Conservation (phyloP, 306 rosid species). For the Acacia confusa region DNA sequence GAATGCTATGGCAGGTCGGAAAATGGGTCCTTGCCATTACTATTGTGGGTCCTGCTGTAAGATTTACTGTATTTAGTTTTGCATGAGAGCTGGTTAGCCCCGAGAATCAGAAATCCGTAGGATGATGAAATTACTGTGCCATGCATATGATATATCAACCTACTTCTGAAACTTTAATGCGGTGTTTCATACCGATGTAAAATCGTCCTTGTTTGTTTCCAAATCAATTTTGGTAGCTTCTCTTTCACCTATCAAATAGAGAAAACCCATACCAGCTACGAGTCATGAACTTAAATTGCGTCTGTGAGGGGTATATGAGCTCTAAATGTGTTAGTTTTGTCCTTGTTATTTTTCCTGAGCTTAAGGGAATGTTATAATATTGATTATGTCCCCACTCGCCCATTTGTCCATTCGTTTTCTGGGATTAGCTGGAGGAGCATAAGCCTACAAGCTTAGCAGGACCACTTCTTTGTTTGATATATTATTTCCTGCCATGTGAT, state of each 20-base stretch:
- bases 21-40: constrained; percentile 19
- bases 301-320: constrained; percentile 2
- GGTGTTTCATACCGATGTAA: constrained; percentile 7
- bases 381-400: not conserved
- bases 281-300: constrained; percentile 1
- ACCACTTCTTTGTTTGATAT: not conserved
- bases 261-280: not conserved
- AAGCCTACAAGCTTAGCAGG: constrained; percentile 1
- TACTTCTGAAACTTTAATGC: not conserved
- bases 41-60: constrained; percentile 12
- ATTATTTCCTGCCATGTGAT: constrained; percentile 10
- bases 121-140: constrained; percentile 3
- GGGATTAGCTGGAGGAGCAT: not conserved
- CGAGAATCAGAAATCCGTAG: constrained; percentile 6
- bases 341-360: not conserved
- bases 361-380: not conserved
- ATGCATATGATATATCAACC: constrained; percentile 16
- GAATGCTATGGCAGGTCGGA: constrained; percentile 14
- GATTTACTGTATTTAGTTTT: constrained; percentile 25
- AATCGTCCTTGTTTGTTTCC: constrained; percentile 9
- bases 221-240: not conserved
- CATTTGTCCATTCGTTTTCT: not conserved
- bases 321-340: not conserved
- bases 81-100: constrained; percentile 8
- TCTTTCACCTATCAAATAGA: not conserved